Percentiles rank a stretch among this genome's conserved stretches.
Conservation (phyloP, 768 basidiomycete species). For the Suillus bovinus region DNA sequence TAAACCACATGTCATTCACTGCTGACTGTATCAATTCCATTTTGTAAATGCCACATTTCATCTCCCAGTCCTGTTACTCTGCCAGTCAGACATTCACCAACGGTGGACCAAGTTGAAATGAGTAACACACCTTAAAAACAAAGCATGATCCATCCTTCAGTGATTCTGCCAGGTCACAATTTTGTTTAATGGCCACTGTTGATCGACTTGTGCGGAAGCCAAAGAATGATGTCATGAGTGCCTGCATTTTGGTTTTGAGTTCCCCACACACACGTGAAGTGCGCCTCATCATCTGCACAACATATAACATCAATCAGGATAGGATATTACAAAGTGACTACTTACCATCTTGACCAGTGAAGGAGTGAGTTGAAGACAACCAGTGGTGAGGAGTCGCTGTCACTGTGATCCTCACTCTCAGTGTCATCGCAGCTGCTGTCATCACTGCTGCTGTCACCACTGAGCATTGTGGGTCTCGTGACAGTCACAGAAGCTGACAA, state of each 20-base stretch:
- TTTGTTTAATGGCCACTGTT: background rate
- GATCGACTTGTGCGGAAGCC: constrained; percentile 3
- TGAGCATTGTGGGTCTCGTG: accelerated
- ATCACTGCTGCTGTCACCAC: background rate
- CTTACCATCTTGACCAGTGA: constrained; percentile 6
- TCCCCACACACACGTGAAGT: constrained; percentile 12
- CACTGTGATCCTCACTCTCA: too few species aligned
- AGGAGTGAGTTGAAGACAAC: constrained; percentile 1
- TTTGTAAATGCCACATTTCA: constrained; percentile 26
- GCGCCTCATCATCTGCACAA: background rate
- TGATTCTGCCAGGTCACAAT: constrained; percentile 1
- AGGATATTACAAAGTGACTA: background rate
- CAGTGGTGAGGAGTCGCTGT: too few species aligned
- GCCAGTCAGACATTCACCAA: background rate
- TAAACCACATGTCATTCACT: constrained; percentile 29
- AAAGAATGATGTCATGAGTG: constrained; percentile 3
- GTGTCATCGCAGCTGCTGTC: too few species aligned
- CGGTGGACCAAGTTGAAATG: background rate
- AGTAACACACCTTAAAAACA: constrained; percentile 3
- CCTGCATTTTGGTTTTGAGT: constrained; percentile 10
- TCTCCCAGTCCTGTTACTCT: constrained; percentile 6
- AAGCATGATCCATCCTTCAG: constrained; percentile 11
- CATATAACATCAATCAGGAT: background rate
- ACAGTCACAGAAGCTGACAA: background rate
- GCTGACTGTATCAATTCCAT: constrained; percentile 24